Base-by-base conservation (phyloP, 78 protist genomes). In the Dictyostelium firmibasis region DNA sequence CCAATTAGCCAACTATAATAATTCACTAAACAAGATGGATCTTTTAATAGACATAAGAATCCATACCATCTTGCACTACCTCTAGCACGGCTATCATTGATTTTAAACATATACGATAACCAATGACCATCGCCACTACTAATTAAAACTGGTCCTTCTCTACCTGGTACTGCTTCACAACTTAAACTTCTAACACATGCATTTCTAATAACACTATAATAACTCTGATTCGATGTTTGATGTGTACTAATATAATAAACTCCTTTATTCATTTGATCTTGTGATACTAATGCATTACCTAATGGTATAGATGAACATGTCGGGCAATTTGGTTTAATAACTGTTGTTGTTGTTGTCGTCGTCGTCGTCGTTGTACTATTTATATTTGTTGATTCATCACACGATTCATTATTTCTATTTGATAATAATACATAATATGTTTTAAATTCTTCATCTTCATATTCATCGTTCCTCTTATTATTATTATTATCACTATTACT, bases 91-190 rank as follows among this genome's bases (percentile, higher is more conserved):
- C 67, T 64, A 35, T 88, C 93, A 43, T 88, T 88, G 0, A 88
- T 27, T 53, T 88, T 88, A n/a, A 88, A 88, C 44, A 41, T 88
- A 69, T 88, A 88, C 10, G 83, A 64, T 13, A 88, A 36, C 29
- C 44, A 88, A 27, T 25, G 44, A 33, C 75, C 86, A 35, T 88
- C 93, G 29, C 43, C 81, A 67, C 79, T 88, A 29, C 67, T 64
- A 16, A 88, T 78, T 2, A 79, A 29, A 9, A 88, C 93, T 2
- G 93, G 93, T 2, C 93, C 93, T 44, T 88, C 93, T 67, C 86
- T 76, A n/a, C 86, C 93, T 16, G 78, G 85, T 2, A 88, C 93
- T 2, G 75, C 62, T 82, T 88, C 93, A 64, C 93, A 88, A 35
- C 83, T 70, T 13, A 88, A 27, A 29, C 75, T 43, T 36, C 93